These are phyloP conservation scores for Thozetella sp. DNA, from an alignment of 495 filamentous ascomycete species.

Conservation along the genomic window DNA sequence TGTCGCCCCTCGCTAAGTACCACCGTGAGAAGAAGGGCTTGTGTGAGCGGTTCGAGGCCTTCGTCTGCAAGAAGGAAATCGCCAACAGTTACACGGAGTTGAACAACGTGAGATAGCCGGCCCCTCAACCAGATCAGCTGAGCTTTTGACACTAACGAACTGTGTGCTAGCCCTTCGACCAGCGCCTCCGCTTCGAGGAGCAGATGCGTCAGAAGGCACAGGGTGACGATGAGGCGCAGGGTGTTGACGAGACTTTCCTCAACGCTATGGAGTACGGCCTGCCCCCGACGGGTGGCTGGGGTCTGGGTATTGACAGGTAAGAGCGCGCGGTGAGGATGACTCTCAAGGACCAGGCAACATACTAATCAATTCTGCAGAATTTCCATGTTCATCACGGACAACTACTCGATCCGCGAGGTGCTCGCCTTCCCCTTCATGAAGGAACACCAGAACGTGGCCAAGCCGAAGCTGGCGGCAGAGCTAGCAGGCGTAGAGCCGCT, in stretches of 20 bases:
- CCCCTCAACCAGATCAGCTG: too few species aligned
- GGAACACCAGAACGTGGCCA: slow-evolving; percentile 29
- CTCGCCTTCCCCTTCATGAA: slow-evolving; percentile 80
- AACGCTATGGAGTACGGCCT: slow-evolving; percentile 71
- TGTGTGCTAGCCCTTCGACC: slow-evolving; percentile 69
- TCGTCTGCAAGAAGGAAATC: slow-evolving; percentile 97
- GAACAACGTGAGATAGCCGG: slow-evolving; percentile 78
- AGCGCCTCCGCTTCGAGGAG: slow-evolving; percentile 92
- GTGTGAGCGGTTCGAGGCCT: slow-evolving; percentile 96
- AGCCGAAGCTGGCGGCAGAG: slow-evolving; percentile 65
- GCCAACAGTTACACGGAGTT: slow-evolving; percentile 97
- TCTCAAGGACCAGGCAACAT: background rate
- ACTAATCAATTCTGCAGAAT: slow-evolving; percentile 42
- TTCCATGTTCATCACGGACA: slow-evolving; percentile 96
- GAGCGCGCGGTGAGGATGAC: background rate
- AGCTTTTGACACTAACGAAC: too few species aligned
- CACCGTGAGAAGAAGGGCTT: slow-evolving; percentile 81
- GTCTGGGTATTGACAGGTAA: slow-evolving; percentile 86
- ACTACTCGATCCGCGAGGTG: slow-evolving; percentile 95
- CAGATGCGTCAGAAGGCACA: slow-evolving; percentile 94
- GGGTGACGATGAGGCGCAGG: slow-evolving; percentile 95
- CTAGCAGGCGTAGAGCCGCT: slow-evolving; percentile 63
- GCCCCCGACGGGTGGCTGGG: slow-evolving; percentile 95
- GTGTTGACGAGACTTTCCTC: slow-evolving; percentile 94
- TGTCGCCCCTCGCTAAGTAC: slow-evolving; percentile 97